A percentile compares a stretch with the other conserved stretches of the same genome.
These are phyloP conservation scores for Crithidia acanthocephali DNA, from an alignment of 208 protist species.

Conservation along the genomic window DNA sequence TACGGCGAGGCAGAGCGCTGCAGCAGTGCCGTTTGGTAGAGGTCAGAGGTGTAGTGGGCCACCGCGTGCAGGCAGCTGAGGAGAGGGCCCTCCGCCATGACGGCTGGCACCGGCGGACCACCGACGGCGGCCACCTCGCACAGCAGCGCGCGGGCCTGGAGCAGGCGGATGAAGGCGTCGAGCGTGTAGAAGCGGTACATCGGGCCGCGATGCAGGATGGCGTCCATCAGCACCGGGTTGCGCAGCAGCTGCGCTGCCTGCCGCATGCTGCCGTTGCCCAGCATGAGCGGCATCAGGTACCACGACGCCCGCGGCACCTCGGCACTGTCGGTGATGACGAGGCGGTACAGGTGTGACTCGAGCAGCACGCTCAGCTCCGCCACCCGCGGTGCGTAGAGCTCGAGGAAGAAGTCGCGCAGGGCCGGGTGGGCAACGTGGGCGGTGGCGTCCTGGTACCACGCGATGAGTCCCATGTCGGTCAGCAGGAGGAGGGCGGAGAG, in stretches of 20 bases:
- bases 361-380: slow-evolving; percentile 73
- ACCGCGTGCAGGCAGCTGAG: slow-evolving; percentile 51
- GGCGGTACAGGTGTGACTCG: slow-evolving; percentile 76
- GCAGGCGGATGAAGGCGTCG: slow-evolving; percentile 72
- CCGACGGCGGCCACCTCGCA: slow-evolving; percentile 45
- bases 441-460: slow-evolving; percentile 49
- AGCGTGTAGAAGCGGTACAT: slow-evolving; percentile 48
- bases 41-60: slow-evolving; percentile 49
- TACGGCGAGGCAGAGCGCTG: slow-evolving; percentile 54
- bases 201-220: slow-evolving; percentile 37
- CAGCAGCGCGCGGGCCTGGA: slow-evolving; percentile 59
- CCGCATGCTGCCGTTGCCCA: slow-evolving; percentile 75
- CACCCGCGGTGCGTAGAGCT: slow-evolving; percentile 49
- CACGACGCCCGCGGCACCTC: slow-evolving; percentile 69
- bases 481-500: slow-evolving; percentile 69
- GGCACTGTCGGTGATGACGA: slow-evolving; percentile 69
- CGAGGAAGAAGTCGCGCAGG: slow-evolving; percentile 47
- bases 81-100: slow-evolving; percentile 44
- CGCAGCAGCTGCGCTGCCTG: slow-evolving; percentile 47
- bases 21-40: slow-evolving; percentile 74
- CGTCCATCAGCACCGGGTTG: slow-evolving; percentile 62
- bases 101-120: slow-evolving; percentile 33
- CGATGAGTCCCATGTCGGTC: slow-evolving; percentile 62
- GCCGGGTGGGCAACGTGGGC: slow-evolving; percentile 48
- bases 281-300: slow-evolving; percentile 64